Evolutionary conservation across 2,329 filamentous ascomycete species (phyloP), one percentile per base, ranked within the genome.

Genomic region (Penicillium sp.): DNA sequence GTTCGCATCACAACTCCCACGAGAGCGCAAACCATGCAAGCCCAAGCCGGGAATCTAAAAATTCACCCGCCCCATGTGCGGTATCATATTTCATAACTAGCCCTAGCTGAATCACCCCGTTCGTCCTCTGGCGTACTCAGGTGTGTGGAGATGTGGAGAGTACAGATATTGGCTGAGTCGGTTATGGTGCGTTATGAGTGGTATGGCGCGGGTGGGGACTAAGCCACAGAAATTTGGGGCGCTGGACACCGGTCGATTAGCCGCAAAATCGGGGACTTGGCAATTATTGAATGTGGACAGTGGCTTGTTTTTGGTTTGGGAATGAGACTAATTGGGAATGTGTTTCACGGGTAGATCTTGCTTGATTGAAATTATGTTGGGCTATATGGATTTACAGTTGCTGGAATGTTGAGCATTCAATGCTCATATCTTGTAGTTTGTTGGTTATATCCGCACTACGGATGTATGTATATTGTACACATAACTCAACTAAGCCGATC

Each of bases 171-270:
- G 7, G 44, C 51, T 46, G 40, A 16, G 34, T 47, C 48, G 53
- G 48, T 40, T 53, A 56, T 16, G 49, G 34, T 7, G 34, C 27
- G 15, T 40, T 53, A 27, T 56, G 49, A 56, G 43, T 56, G 54
- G 54, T 47, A 41, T 56, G 54, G 54, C 49, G 41, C 47, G 47
- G 40, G 53, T 45, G 53, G 50, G n/a, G 27, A 40, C 25, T 33
- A 23, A 23, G 49, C 54, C 49, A 41, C 27, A 13, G 25, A 38
- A 34, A 52, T 56, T 46, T 40, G 21, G 15, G 49, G 54, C 49
- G 54, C 41, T 56, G 41, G 48, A 56, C 34, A 56, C 34, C 41
- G 48, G 54, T 53, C 54, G 41, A 56, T 56, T 56, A 53, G 54
- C 34, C 49, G 54, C 43, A 29, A n/a, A 36, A 23, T 43, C 2